Evolutionary conservation across 78 protist genomes (phyloP).

Genomic region (Planoprotostelium fungivorum): DNA sequence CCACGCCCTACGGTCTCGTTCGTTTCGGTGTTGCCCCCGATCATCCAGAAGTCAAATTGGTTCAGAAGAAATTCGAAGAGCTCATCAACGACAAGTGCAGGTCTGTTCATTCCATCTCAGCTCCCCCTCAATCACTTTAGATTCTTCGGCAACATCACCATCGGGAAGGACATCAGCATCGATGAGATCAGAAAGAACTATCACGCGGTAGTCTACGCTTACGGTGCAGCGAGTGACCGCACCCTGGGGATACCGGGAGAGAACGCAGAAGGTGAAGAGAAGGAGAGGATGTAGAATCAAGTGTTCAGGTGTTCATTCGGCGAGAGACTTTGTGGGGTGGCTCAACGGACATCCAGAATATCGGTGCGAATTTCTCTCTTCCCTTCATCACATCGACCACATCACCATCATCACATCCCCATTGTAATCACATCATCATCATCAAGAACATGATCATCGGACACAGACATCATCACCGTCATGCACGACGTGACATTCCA

Average conservation of each 20-base stretch:
- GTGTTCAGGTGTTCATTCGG: conserved; percentile 13
- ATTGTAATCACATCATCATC: neutral
- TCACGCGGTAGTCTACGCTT: conserved; percentile 53
- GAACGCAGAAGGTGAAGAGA: neutral
- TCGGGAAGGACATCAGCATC: conserved; percentile 34
- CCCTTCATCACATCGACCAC: neutral
- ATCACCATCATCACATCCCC: neutral
- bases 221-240: conserved; percentile 55
- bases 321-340: conserved; percentile 51
- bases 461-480: no score
- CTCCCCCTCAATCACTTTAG: conserved; percentile 16
- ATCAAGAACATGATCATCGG: neutral
- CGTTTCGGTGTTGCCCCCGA: conserved; percentile 58
- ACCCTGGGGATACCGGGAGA: conserved; percentile 45
- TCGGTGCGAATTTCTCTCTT: conserved; percentile 4
- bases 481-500: neutral
- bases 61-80: conserved; percentile 48
- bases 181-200: conserved; percentile 21
- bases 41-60: conserved; percentile 52
- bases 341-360: conserved; percentile 38
- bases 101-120: neutral
- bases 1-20: conserved; percentile 44
- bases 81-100: conserved; percentile 8
- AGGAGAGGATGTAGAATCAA: neutral
- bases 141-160: conserved; percentile 43